Base-by-base conservation (phyloP, 768 basidiomycete species). In the Rhodosporidiobolus sp. region DNA sequence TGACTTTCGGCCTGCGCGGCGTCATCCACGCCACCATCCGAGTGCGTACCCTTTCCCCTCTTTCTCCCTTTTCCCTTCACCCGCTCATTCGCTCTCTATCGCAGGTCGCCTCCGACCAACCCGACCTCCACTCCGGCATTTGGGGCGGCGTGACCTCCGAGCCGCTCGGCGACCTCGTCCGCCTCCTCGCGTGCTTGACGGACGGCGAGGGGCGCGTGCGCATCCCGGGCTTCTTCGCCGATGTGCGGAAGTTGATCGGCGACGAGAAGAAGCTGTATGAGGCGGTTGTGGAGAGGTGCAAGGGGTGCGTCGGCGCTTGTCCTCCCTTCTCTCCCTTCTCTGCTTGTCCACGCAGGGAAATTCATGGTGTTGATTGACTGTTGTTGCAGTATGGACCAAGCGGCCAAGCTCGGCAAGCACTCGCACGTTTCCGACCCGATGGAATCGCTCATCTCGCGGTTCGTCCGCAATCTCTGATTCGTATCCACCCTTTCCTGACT, bases 91-190 rank as follows among this genome's bases (percentile, higher is more conserved):
- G 10, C 32, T 2, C 58, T 53, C 45, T 32, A 9, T n/a, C 60
- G 59, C 45, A 64, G 88, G 88, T 97, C 67, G 85, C 85, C 9
- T 91, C 87, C 73, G 81, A 85, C 38, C 84, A 86, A 20, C 89
- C 90, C 0, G 95, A 97, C 80, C 84, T 91, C 54, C 96, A 99
- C 80, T 94, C 92, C 24, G 96, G 96, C 72, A 86, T 97, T 16
- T 92, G 96, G 78, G 96, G 96, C 45, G 96, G 96, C 24, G 90
- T 87, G 2, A 85, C 88, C 3, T 83, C 83, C 5, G 96, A 99
- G 81, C 94, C 96, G 0, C 92, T 98, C 90, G 83, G 88, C 60
- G 96, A 98, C 78, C 92, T 98, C 90, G 85, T 95, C 34, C 87
- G 87, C 53, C 82, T 97, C 4, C 85, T 98, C 20, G 86, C 88